Conservation (phyloP, 371 early-diverging fungal species). For the Mortierella sp. region DNA sequence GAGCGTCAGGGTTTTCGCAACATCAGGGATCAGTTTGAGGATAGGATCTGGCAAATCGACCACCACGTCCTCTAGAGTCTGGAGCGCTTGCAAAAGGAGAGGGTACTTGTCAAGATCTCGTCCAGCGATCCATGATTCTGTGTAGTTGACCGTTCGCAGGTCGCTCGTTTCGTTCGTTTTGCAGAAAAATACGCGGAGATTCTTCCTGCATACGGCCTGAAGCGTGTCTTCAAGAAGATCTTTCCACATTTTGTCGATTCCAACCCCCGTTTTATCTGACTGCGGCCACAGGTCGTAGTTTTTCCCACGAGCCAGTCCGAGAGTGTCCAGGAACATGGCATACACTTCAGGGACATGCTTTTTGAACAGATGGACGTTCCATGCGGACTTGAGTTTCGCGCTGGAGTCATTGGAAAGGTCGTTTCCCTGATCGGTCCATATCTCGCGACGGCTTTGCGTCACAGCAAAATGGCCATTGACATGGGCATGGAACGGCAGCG, state of each 20-base stretch:
- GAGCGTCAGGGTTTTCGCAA: background rate
- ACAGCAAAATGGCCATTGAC: conserved; percentile 55
- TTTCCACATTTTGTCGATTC: conserved; percentile 25
- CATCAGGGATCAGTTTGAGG: background rate
- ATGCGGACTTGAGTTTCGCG: conserved; percentile 40
- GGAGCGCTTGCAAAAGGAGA: conserved; percentile 16
- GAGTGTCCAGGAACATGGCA: conserved; percentile 32
- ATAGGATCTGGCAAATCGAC: conserved; percentile 15
- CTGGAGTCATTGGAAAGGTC: conserved; percentile 17
- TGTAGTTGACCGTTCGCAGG: background rate
- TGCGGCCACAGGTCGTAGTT: conserved; percentile 36
- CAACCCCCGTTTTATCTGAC: conserved; percentile 1
- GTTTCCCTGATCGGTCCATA: conserved; percentile 36
- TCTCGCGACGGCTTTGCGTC: conserved; percentile 41
- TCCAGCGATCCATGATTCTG: conserved; percentile 7
- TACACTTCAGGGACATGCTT: conserved; percentile 33
- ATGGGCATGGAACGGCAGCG: conserved; percentile 50
- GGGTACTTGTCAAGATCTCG: conserved; percentile 12
- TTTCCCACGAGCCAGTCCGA: conserved; percentile 16
- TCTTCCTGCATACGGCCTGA: background rate
- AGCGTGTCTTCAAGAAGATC: conserved; percentile 5
- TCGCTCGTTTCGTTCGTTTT: background rate
- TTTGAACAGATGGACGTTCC: conserved; percentile 51
- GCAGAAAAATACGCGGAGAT: conserved; percentile 20
- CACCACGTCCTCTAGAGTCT: conserved; percentile 6